Percentiles rank a stretch among this genome's conserved stretches.
Evolutionary conservation across 805 yeast genomes (phyloP).

Genomic region (Sugiyamaella lignohabitans): DNA sequence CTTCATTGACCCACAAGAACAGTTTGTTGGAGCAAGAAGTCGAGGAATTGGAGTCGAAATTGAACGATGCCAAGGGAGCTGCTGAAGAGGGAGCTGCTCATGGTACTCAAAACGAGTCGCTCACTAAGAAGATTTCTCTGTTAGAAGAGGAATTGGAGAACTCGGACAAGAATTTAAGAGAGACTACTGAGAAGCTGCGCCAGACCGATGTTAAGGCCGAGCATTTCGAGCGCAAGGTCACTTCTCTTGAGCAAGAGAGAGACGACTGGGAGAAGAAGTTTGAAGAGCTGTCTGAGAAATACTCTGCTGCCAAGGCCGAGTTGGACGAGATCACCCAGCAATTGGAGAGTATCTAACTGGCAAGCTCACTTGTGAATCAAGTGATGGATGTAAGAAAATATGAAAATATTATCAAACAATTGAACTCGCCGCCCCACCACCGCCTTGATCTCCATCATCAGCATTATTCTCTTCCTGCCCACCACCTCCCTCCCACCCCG

Average conservation of each 20-base stretch:
- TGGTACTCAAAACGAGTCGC: constrained; percentile 83
- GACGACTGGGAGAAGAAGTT: constrained; percentile 84
- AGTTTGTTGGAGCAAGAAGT: constrained; percentile 79
- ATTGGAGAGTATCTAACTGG: constrained; percentile 59
- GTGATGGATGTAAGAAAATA: too few relatives aligned
- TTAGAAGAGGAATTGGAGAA: constrained; percentile 89
- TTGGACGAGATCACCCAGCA: constrained; percentile 95
- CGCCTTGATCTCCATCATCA: too few relatives aligned
- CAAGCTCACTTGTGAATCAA: too few relatives aligned
- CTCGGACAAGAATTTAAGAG: constrained; percentile 84
- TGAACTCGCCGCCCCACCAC: too few relatives aligned
- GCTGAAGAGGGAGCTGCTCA: constrained; percentile 88
- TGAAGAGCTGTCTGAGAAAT: constrained; percentile 79
- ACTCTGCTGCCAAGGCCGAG: constrained; percentile 81
- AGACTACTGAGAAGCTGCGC: constrained; percentile 88
- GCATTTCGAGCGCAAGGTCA: constrained; percentile 89
- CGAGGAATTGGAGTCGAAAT: constrained; percentile 61
- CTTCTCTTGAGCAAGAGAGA: constrained; percentile 86
- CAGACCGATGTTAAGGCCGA: constrained; percentile 95
- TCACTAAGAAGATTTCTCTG: constrained; percentile 80
- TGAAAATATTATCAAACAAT: too few relatives aligned
- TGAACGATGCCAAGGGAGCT: constrained; percentile 70
- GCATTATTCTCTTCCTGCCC: too few relatives aligned
- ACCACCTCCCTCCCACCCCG: too few relatives aligned
- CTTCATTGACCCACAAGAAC: constrained; percentile 86